Evolutionary conservation across 345 rosid genomes (phyloP), one percentile per base, ranked within the genome.

Genomic region (Aegle marmelos): DNA sequence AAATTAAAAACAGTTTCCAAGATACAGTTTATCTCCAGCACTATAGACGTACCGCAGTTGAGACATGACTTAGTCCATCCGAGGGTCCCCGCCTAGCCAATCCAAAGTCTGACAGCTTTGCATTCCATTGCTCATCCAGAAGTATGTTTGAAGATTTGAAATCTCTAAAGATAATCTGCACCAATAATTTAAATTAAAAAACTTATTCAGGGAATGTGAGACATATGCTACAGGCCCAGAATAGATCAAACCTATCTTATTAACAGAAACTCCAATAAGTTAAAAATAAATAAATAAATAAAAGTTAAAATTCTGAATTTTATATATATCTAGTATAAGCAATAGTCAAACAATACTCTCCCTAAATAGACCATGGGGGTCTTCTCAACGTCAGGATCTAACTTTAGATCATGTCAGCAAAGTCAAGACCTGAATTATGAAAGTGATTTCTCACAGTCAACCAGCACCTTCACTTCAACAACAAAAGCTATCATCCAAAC

Each of bases 41-140:
- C 45, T 58, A 24, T 41, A 24, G 77, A 80, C 79, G 0, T 92
- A 96, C 99, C 73, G 91, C 94, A 2, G 99, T 96, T 31, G 99
- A 96, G 78, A 96, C 94, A 68, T 96, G 99, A 78, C 97, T 90
- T 76, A 85, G 82, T 64, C 98, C 99, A 74, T 94, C 91, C 4
- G 93, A 84, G 80, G 99, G 99, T 63, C 98, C 99, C 83, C 92
- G 82, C 76, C 99, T 89, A n/a, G 99, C 99, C 78, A 93, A 80
- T 68, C 99, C 99, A 61, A 96, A 94, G 74, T 96, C 99, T 0
- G 99, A 96, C 31, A 96, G 84, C 81, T 94, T 96, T 34, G 98
- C 95, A 71, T 91, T 96, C 99, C 97, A 96, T 7, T 94, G 83
- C 53, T 89, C 92, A 80, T 96, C 99, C 81, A 96, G 86, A 66